Base-by-base conservation (phyloP, 345 rosid species). In the Mallotus nudiflorus region DNA sequence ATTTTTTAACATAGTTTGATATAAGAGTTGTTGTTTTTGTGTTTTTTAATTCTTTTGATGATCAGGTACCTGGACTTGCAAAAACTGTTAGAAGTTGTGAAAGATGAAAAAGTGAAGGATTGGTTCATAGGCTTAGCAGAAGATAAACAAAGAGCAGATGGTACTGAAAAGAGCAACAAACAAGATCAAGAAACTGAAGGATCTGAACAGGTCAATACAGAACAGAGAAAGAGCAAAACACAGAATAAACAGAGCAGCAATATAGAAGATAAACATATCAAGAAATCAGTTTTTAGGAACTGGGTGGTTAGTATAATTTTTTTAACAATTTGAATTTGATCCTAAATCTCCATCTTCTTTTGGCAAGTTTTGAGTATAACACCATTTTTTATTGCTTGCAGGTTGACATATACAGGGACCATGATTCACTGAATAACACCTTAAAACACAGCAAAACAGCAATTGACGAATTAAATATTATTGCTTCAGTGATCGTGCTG, bases 371-470 rank as follows among this genome's bases (percentile, higher is more conserved):
- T 53, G 86, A 80, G 5, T 89, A 82, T 73, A 65, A 73, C 9
- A 42, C 11, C 11, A 42, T 4, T 42, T 1, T 42, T 33, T 33
- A 3, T 1, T 46, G 37, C 33, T 27, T 73, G 45, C 85, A 86
- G 91, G 86, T 85, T 24, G 87, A 85, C 53, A 85, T 82, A 10
- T 88, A 85, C 73, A 65, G 71, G 29, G 93, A 83, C 22, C 89
- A 90, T 42, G 87, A 85, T 60, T 77, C 84, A 29, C 79, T 88
- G 44, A 87, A 78, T 9, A 87, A 75, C 71, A 77, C 91, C 44
- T 75, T 88, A 68, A 83, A 83, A 2, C 86, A 88, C 33, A 81
- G 86, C n/a, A 86, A 86, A 78, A 88, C 93, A 53, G 91, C 91
- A 49, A 81, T 88, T 44, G 91, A 88, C 7, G 93, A 88, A 71